Evolutionary conservation across 2,329 filamentous ascomycete genomes (phyloP), one percentile per base, ranked within the genome.

Genomic region (Aspergillus candidus): DNA sequence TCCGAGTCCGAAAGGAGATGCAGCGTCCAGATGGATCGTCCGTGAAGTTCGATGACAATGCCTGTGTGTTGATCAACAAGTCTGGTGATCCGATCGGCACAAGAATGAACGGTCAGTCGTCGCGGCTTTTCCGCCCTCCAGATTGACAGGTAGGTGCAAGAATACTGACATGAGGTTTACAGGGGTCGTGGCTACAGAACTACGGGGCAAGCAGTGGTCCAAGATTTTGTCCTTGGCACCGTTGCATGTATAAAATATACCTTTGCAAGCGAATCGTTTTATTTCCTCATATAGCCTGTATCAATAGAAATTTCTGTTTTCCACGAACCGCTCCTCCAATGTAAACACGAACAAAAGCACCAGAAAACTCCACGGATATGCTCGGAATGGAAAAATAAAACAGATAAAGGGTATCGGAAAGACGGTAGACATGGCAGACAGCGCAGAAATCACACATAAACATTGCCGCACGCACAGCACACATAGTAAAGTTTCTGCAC

Each of bases 221-320:
- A 98, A 97, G 80, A 97, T 98, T 60, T 71, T 98, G 64, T 94
- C 88, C 57, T 80, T 98, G 77, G 93, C 93, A 43, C 91, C 93
- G 37, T 82, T 86, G 79, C 81, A 87, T 69, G 71, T 86, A 65
- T 86, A 78, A 68, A 50, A 58, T 63, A 65, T 63, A 54, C 52
- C 40, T 53, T 56, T 51, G 41, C 55, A 55, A 62, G 59, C 57
- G 56, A 53, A 52, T 56, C 47, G 49, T 58, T 53, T 48, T 48
- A 43, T 39, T 51, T 50, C 42, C 40, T 50, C 43, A 51, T 53
- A 50, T 48, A 52, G 45, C 52, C 47, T 58, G 60, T 63, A 61
- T 46, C 52, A 62, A 58, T 63, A 61, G 53, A 59, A 51, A 37
- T 36, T 35, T 42, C 44, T 51, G 43, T 49, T 41, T 47, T 43